Conservation (phyloP, 352 stramenopile genomes). For the Globisporangium sylvaticum region DNA sequence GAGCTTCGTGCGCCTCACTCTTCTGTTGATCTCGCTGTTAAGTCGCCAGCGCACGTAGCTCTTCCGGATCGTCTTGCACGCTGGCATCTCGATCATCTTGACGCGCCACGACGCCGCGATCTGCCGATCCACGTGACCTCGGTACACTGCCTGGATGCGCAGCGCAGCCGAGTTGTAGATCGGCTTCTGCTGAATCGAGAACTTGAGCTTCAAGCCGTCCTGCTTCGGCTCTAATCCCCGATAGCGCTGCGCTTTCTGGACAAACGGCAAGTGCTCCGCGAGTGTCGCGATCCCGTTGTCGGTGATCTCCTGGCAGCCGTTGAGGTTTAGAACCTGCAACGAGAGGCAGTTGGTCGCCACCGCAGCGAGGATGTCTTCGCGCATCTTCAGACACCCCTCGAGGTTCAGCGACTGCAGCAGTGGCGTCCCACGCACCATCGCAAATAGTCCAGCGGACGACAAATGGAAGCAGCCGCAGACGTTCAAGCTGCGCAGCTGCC, state of each 20-base stretch:
- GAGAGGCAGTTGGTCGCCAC: conserved; percentile 48
- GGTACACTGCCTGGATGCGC: conserved; percentile 66
- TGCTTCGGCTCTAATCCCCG: conserved; percentile 53
- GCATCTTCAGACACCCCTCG: conserved; percentile 62
- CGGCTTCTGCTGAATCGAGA: conserved; percentile 67
- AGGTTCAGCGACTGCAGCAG: conserved; percentile 63
- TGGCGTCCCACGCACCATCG: conserved; percentile 45
- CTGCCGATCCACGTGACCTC: conserved; percentile 44
- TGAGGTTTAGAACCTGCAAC: conserved; percentile 66
- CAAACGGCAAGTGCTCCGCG: conserved; percentile 64
- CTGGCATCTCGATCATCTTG: conserved; percentile 50
- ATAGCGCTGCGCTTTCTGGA: conserved; percentile 45
- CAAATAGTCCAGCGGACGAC: conserved; percentile 45
- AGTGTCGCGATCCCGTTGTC: conserved; percentile 67
- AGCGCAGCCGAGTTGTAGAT: conserved; percentile 68
- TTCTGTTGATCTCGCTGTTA: conserved; percentile 29
- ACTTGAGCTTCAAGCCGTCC: conserved; percentile 58
- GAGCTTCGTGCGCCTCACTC: conserved; percentile 31
- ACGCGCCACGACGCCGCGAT: conserved; percentile 51
- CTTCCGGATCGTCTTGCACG: conserved; percentile 39
- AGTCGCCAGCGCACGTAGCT: conserved; percentile 51
- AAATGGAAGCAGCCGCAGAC: conserved; percentile 56
- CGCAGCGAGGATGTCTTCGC: conserved; percentile 61
- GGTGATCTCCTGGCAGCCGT: conserved; percentile 75
- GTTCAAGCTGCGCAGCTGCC: conserved; percentile 58